Evolutionary conservation across 768 basidiomycete genomes (phyloP).

Genomic region (Coprinellus micaceus): DNA sequence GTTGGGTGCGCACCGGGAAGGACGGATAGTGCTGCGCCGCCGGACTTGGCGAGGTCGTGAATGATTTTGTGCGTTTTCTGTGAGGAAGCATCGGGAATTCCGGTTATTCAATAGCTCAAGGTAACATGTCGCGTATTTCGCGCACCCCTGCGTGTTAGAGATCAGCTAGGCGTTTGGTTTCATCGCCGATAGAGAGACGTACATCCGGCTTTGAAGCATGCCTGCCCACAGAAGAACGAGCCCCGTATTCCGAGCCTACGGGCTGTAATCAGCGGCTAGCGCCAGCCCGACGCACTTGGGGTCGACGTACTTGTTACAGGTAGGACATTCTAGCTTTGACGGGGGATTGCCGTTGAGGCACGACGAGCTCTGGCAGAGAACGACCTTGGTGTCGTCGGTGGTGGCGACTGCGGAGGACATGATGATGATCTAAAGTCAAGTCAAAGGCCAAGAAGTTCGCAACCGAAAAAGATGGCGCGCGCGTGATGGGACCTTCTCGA

Average conservation of each 20-base stretch:
- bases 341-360: slow-evolving; percentile 83
- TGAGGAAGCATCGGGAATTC: not conserved
- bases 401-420: slow-evolving; percentile 6
- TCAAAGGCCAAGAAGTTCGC: too few relatives aligned
- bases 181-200: slow-evolving; percentile 32
- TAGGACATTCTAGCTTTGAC: slow-evolving; percentile 87
- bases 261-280: slow-evolving; percentile 13
- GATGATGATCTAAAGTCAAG: slow-evolving; percentile 11
- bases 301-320: slow-evolving; percentile 77
- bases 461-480: slow-evolving; percentile 5
- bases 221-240: slow-evolving; percentile 91
- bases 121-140: not conserved
- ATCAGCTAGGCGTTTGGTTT: slow-evolving; percentile 8
- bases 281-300: not conserved
- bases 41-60: slow-evolving; percentile 56
- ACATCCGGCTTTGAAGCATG: slow-evolving; percentile 96
- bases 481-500: slow-evolving; percentile 17
- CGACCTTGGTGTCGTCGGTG: slow-evolving; percentile 13
- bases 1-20: slow-evolving; percentile 13
- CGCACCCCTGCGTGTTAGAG: slow-evolving; percentile 32
- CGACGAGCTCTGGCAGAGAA: slow-evolving; percentile 62
- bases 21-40: slow-evolving; percentile 19
- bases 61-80: slow-evolving; percentile 83
- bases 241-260: slow-evolving; percentile 73
- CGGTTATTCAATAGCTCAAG: not conserved